Percentiles rank a stretch among this genome's conserved stretches.
Conservation (phyloP, 148 eudicot species). For the Linanthus parryae region DNA sequence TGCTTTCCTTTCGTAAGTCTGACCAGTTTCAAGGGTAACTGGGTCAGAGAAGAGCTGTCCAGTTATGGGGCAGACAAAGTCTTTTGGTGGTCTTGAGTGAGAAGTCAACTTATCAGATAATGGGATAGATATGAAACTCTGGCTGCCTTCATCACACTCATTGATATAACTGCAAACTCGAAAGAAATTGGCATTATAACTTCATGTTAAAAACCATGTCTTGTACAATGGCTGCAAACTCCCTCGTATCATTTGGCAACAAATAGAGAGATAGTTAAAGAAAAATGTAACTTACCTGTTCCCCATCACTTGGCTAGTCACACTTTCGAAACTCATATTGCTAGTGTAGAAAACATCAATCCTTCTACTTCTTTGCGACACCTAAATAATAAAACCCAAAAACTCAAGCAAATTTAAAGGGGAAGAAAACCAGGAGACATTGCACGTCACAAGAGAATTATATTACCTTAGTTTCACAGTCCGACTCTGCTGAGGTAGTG, state of each 20-base stretch:
- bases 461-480: constrained; percentile 26
- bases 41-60: constrained; percentile 43
- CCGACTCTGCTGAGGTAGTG: constrained; percentile 28
- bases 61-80: constrained; percentile 57
- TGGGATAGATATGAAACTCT: constrained; percentile 28
- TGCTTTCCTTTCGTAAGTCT: constrained; percentile 57
- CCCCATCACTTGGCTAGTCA: constrained; percentile 9
- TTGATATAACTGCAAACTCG: constrained; percentile 17
- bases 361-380: constrained; percentile 15
- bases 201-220: too few relatives aligned
- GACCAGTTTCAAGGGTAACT: constrained; percentile 55
- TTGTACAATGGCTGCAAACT: too few relatives aligned
- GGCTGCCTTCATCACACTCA: constrained; percentile 31
- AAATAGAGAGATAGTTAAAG: too few relatives aligned
- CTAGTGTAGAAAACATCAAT: constrained; percentile 4
- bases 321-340: constrained; percentile 12
- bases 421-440: background rate
- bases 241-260: too few relatives aligned
- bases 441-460: background rate
- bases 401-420: background rate
- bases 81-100: constrained; percentile 48
- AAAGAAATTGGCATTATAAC: background rate
- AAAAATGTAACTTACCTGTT: constrained; percentile 19
- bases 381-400: constrained; percentile 3
- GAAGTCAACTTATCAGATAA: constrained; percentile 28